Base-by-base conservation (phyloP, 1,284 basidiomycete species). In the Marasmius oreades region DNA sequence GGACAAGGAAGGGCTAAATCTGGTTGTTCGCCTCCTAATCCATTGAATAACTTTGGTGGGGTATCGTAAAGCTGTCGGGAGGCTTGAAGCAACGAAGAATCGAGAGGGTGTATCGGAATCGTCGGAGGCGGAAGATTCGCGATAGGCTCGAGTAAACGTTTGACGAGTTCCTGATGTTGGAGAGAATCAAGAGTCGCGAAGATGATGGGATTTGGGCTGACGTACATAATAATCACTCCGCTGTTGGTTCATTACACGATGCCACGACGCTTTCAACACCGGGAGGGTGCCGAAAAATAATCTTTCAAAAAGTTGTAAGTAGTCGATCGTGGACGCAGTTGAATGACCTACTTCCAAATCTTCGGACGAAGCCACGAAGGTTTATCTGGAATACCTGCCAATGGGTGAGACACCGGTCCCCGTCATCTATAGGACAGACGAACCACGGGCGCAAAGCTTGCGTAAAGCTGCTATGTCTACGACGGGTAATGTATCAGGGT, bases 261-360 rank as follows among this genome's bases (percentile, higher is more conserved):
- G 67, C 88, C 88, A 89, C 7, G 73, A 70, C 2, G 76, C 64
- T 67, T 88, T 89, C 53, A 78, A 65, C 1, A 71, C 64, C 0
- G 88, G 82, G 34, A 88, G 73, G 5, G 79, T 78, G 18, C 85
- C 84, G 51, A 90, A 74, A 46, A 89, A 71, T 33, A 90, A 63
- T 64, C 87, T 90, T n/a, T n/a, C 10, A 55, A 62, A 31, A 22
- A 31, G 51, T 54, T 54, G 58, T 33, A 43, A 31, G 16, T 34
- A 11, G 48, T 59, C 11, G 46, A 55, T 22, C 16, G 48, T 28
- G 31, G 31, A 52, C 28, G 51, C 26, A n/a, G 53, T 4, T 33
- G n/a, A n/a, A n/a, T n/a, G 33, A 68, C 84, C 68, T 59, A 88
- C 88, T 82, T 86, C 88, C 88, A 90, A 62, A 88, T 75, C 52